Evolutionary conservation across 352 stramenopile species (phyloP), one percentile per base, ranked within the genome.

Genomic region (Phytophthora nicotianae): DNA sequence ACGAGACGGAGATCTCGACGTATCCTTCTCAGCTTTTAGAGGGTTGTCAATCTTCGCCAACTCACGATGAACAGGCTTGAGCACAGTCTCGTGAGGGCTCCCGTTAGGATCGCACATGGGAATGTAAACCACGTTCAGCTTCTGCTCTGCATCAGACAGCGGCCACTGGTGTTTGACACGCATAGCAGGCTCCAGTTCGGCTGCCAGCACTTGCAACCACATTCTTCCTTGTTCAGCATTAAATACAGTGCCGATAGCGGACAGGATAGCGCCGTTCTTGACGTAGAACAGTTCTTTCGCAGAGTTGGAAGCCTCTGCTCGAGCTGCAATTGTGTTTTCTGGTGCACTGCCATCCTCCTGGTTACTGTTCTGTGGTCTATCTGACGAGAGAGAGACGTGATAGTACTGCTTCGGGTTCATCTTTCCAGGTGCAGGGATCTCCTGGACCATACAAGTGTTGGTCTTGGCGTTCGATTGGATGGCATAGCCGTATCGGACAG

Each of bases 391-490:
- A 7, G 49, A 40, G 4, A 91, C 62, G 27, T 89, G 83, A 24
- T 83, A 89, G 29, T 78, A 82, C 45, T 86, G 68, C 46, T 74
- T 78, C n/a, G 78, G 71, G 10, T 68, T 62, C 73, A 89, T 78
- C 29, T 90, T 90, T 0, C 77, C 69, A 6, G 83, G 77, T 1
- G 66, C 14, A 10, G 77, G 53, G 29, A 93, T 88, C 60, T 93
- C 84, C 46, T 87, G 80, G 1, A 93, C 72, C 78, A 93, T 86
- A 43, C 80, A 90, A 7, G 75, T 72, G 38, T 93, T 93, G 2
- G 79, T 91, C 68, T 88, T 90, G 35, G 82, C 80, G 42, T 89
- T 90, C 13, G 78, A 89, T 62, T 90, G 83, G 48, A 92, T 86
- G n/a, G 65, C 80, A 27, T 86, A 92, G 23, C 81, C 83, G 29